A percentile compares a stretch with the other conserved stretches of the same genome.
These are phyloP conservation scores for Thalassiosira exigua DNA, from an alignment of 352 stramenopile species.

Conservation along the genomic window DNA sequence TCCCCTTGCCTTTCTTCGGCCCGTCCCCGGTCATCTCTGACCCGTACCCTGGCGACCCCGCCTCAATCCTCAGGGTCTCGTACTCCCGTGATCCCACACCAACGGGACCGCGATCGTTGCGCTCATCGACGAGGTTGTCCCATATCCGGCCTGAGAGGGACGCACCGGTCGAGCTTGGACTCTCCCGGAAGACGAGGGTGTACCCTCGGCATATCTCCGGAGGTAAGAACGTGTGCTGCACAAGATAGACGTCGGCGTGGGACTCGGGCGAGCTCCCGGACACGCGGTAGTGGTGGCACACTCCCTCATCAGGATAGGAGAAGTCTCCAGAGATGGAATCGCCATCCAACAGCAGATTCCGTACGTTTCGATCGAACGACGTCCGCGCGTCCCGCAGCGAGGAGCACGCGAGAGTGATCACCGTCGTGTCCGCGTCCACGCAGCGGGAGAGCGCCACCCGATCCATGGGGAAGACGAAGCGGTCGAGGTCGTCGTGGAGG, in stretches of 20 bases:
- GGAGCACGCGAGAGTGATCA: conserved; percentile 49
- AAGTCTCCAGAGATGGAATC: conserved; percentile 1
- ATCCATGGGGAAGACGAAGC: conserved; percentile 81
- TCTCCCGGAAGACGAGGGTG: conserved; percentile 61
- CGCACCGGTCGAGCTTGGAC: not conserved
- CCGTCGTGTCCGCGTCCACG: conserved; percentile 5
- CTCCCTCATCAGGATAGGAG: conserved; percentile 29
- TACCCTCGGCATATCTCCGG: conserved; percentile 60
- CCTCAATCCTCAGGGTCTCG: conserved; percentile 78
- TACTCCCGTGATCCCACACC: conserved; percentile 72
- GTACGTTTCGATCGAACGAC: conserved; percentile 47
- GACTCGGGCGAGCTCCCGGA: not conserved
- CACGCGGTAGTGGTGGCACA: conserved; percentile 46
- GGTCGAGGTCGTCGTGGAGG: conserved; percentile 66
- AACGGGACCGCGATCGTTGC: conserved; percentile 65
- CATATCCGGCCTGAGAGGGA: conserved; percentile 52
- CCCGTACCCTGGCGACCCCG: conserved; percentile 63
- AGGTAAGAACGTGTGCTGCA: conserved; percentile 49
- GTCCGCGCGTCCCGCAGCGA: conserved; percentile 33
- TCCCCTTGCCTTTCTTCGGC: conserved; percentile 10
- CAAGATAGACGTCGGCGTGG: conserved; percentile 34
- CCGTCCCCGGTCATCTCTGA: conserved; percentile 60
- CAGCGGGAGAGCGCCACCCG: conserved; percentile 56
- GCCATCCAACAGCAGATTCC: conserved; percentile 10
- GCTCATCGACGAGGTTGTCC: conserved; percentile 61